Base-by-base conservation (phyloP, 306 rosid species). In the Vigna radiata region DNA sequence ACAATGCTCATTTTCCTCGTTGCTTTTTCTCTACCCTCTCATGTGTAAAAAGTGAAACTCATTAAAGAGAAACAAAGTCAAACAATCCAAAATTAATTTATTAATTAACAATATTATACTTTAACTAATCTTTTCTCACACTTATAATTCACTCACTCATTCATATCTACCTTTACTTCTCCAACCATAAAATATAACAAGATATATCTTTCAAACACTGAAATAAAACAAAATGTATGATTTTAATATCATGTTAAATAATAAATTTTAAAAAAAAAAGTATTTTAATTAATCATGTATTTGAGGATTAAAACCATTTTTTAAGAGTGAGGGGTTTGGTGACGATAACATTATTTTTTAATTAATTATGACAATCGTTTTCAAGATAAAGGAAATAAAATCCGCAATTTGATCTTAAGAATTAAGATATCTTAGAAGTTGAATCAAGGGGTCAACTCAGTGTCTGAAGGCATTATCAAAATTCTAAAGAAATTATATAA, bases 1-100 rank as follows among this genome's bases (percentile, higher is more conserved):
- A 60, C 63, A 75, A 61, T 64, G 76, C 83, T 79, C 48, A 81
- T 85, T 85, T 79, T 75, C 68, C 56, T 31, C 52, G 77, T 79
- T 46, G 72, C 85, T 73, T 86, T 66, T 70, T 47, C 23, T 52
- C 37, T 33, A 50, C 56, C 79, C 41, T 79, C 71, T 76, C 75
- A 67, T 70, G 74, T 84, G 79, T 82, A 78, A 71, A 82, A 84
- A 72, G 61, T 43, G 68, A 68, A 61, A 68, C 79, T 31, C 72
- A 62, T n/a, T 58, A 33, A 83, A 73, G 81, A 67, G 69, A 73
- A 68, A 21, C 56, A 66, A 85, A 84, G 91, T 87, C 89, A 87
- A 82, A 80, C 16, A 67, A 10, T 48, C 68, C 63, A 60, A 9
- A 77, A 64, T 75, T 56, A 46, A 65, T 25, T 2, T 25, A 25